Base-by-base conservation (phyloP, 2,329 filamentous ascomycete species). In the Xylaria sp. region DNA sequence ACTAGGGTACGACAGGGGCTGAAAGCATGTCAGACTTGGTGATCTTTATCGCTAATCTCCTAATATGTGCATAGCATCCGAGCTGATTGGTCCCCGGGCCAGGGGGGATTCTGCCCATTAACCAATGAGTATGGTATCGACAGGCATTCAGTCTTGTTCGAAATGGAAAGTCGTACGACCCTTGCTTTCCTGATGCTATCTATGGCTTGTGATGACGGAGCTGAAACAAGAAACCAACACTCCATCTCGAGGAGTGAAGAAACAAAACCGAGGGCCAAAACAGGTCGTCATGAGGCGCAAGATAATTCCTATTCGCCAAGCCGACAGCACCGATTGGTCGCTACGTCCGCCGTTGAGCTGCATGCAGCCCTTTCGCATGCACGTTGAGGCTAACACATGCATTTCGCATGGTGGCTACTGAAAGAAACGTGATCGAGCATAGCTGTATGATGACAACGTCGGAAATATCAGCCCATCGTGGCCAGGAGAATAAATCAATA, bases 21-120 rank as follows among this genome's bases (percentile, higher is more conserved):
- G 21, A 59, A 32, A 32, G 12, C n/a, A 35, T 40, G 53, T 55
- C 50, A 42, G 23, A 35, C 23, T 57, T 35, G 55, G 23, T 54
- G 63, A 64, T 66, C 64, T 50, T 25, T 58, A 62, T 65, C 65
- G 62, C 60, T 53, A 65, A 70, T 68, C 53, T 66, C 48, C 54
- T 50, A 64, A 57, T 57, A 27, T 66, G 60, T 65, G 55, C 47
- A 29, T 65, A 13, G 27, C 18, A 40, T 58, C 2, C 5, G 9
- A 25, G 58, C 54, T 69, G 64, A 71, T 71, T 71, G 69, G 68
- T 32, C 51, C 27, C 54, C 21, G 18, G 18, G 6, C 18, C 35
- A 57, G 60, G 60, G 50, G 42, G 40, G 42, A 40, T 13, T 29
- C 29, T 27, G 23, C 25, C 8, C 25, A 29, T 16, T 10, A 29